phyloP scores from a whole-genome alignment of 1,284 basidiomycete species.

The Omphalotus olearius region DNA sequence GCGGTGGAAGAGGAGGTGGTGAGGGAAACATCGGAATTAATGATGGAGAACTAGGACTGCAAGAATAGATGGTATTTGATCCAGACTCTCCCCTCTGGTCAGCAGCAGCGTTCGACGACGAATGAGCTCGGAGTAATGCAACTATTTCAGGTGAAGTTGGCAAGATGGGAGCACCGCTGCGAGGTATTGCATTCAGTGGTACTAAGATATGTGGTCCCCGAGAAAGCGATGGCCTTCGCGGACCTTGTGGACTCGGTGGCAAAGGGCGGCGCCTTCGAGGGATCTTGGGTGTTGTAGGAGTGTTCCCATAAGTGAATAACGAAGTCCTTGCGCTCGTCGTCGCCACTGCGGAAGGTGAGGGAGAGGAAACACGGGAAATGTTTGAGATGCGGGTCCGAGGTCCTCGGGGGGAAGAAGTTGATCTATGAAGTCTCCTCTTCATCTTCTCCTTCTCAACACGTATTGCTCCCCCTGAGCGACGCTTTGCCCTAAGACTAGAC shows the following conservation, averaged over 20 bases:
- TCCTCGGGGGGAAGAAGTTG: conserved; percentile 2
- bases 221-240: not conserved
- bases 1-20: not conserved
- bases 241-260: not conserved
- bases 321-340: too few species aligned
- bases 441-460: conserved; percentile 11
- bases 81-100: too few species aligned
- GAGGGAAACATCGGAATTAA: not conserved
- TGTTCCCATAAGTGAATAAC: too few species aligned
- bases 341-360: too few species aligned
- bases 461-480: conserved; percentile 4
- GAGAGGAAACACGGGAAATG: too few species aligned
- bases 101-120: too few species aligned
- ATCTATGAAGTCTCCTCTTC: conserved; percentile 2
- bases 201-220: conserved; percentile 2
- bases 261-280: conserved; percentile 1
- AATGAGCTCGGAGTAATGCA: not conserved
- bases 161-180: not conserved
- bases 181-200: not conserved
- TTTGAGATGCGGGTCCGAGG: conserved; percentile 2
- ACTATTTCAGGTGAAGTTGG: not conserved
- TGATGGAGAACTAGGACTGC: not conserved
- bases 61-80: not conserved
- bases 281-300: too few species aligned
- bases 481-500: not conserved